Evolutionary conservation across 306 rosid species (phyloP), one percentile per base, ranked within the genome.

Genomic region (Sechiopsis laciniata): DNA sequence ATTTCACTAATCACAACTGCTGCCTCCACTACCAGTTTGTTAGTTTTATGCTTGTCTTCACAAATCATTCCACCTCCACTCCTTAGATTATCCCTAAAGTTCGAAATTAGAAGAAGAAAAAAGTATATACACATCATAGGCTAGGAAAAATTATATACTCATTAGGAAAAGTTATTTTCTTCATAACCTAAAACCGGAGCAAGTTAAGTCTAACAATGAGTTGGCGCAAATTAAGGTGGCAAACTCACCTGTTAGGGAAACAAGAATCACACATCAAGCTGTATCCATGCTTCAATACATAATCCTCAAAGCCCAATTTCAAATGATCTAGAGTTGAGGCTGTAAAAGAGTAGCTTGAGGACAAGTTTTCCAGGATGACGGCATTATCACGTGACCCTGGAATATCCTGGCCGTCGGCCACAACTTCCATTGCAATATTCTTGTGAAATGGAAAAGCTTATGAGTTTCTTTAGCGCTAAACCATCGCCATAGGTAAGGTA

Each of bases 251-350:
- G 82, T 72, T 87, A 42, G 85, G 77, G 74, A 87, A 88, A 85
- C 98, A 89, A 53, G 88, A 79, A 67, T 54, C 78, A 45, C 97
- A 91, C 54, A 67, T 70, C 70, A 83, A 80, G 66, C 65, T 80
- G 66, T 86, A 86, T 81, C 87, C 90, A 80, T 89, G 96, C 92
- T 80, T 89, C 29, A 81, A 80, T 78, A 83, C 89, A 71, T 89
- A 94, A 77, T 85, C 91, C 80, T 83, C 84, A 64, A 89, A 80
- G 81, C 99, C 96, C 12, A 87, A 89, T 81, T 79, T 85, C 76
- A 94, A 79, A 80, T 71, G 80, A 75, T 88, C 92, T 62, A 91
- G 85, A 80, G 79, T 88, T 73, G 97, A 82, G 53, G 89, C 83
- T 59, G 84, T 42, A 22, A 77, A 52, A 60, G 88, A 83, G 54